Evolutionary conservation across 495 filamentous ascomycete genomes (phyloP).

Genomic region (Trichoderma asperelloides): DNA sequence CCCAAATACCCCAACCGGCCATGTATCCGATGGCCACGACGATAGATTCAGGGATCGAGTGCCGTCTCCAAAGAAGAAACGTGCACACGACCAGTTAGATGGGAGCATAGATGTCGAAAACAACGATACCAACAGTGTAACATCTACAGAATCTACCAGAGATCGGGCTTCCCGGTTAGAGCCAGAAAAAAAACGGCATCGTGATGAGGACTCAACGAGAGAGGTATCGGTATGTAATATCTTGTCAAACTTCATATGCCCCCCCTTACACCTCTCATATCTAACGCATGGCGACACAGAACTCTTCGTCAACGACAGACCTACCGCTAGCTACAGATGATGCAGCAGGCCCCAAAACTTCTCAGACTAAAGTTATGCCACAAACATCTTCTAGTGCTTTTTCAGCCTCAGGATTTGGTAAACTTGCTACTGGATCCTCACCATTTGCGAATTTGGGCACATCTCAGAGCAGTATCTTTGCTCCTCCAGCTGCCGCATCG

Average conservation of each 20-base stretch:
- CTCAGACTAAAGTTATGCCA: not conserved
- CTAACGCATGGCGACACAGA: not conserved
- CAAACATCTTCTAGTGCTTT: slow-evolving; percentile 39
- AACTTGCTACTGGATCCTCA: slow-evolving; percentile 41
- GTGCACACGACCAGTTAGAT: slow-evolving; percentile 44
- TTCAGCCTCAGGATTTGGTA: slow-evolving; percentile 41
- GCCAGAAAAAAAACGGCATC: slow-evolving; percentile 46
- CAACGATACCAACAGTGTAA: slow-evolving; percentile 23
- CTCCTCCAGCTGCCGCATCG: slow-evolving; percentile 7
- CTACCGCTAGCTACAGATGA: not conserved
- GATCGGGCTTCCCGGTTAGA: slow-evolving; percentile 37
- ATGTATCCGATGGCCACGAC: not conserved
- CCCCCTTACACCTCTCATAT: not conserved
- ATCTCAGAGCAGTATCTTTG: slow-evolving; percentile 5
- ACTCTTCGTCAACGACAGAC: not conserved
- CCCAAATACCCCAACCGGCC: not conserved
- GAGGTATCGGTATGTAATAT: not conserved
- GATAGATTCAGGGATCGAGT: slow-evolving; percentile 36
- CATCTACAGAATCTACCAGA: slow-evolving; percentile 24
- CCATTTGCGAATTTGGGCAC: slow-evolving; percentile 23
- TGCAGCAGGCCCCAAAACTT: slow-evolving; percentile 11
- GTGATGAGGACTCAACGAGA: not conserved
- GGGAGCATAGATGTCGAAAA: slow-evolving; percentile 24
- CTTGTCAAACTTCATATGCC: not conserved
- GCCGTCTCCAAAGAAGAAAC: slow-evolving; percentile 49